Evolutionary conservation across 2,329 filamentous ascomycete species (phyloP).

Genomic region (Escovopsis weberi): DNA sequence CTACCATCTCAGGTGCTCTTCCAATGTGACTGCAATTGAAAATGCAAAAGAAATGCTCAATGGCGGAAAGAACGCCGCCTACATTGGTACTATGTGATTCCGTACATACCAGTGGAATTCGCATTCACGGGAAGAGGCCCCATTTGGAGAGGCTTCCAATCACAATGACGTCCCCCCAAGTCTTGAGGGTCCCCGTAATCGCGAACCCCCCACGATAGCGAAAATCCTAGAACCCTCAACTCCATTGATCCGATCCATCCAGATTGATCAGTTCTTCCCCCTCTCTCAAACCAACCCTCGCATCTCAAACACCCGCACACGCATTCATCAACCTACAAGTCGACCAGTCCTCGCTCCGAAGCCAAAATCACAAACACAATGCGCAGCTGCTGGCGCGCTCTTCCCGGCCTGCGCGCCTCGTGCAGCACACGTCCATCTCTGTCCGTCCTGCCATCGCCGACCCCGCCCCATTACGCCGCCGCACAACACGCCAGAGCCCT

Average conservation of each 20-base stretch:
- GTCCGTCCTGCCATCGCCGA: neutral
- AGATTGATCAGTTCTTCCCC: neutral
- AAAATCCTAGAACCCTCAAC: neutral
- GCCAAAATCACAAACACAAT: constrained; percentile 4
- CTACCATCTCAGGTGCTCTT: no score
- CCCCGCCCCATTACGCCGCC: constrained; percentile 3
- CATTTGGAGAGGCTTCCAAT: neutral
- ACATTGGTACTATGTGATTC: no score
- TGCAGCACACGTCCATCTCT: constrained; percentile 5
- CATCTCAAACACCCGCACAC: neutral
- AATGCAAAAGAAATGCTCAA: no score
- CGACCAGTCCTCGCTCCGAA: neutral
- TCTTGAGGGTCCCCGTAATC: neutral
- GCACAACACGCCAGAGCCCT: neutral
- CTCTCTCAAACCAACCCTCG: neutral
- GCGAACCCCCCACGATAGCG: constrained; percentile 2
- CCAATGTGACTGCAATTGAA: no score
- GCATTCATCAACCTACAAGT: neutral
- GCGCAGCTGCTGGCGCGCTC: constrained; percentile 11
- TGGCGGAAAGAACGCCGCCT: no score
- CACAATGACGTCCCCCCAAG: constrained; percentile 4
- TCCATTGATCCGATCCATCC: no score
- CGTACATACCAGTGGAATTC: no score
- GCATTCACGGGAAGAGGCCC: no score
- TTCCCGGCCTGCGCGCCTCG: constrained; percentile 9